phyloP scores from a whole-genome alignment of 345 rosid genomes.

The Jatropha curcas region DNA sequence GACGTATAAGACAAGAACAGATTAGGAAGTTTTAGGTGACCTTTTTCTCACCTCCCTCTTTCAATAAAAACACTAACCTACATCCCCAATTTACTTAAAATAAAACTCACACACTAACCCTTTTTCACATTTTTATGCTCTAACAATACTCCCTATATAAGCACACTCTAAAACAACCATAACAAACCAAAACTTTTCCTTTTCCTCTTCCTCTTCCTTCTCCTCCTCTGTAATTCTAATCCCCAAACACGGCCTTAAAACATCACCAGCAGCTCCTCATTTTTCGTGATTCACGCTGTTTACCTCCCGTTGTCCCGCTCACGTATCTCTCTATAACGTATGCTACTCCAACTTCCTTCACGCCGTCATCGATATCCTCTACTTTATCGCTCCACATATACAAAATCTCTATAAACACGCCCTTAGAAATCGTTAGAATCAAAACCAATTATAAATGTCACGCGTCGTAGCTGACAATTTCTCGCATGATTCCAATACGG shows the following conservation, averaged over 20 bases:
- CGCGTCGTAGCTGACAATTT: slow-evolving; percentile 45
- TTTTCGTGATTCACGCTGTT: not conserved
- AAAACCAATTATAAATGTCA: slow-evolving; percentile 49
- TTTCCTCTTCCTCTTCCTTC: not conserved
- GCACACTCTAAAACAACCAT: not conserved
- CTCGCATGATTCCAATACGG: slow-evolving; percentile 20
- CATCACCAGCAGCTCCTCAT: not conserved
- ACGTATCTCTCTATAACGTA: not conserved
- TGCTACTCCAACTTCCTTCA: slow-evolving; percentile 14
- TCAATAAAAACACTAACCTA: not conserved
- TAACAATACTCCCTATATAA: not conserved
- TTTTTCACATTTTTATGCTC: not conserved
- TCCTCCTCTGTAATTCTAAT: not conserved
- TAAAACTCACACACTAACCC: not conserved
- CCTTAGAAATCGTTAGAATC: no score
- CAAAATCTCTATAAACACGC: not conserved
- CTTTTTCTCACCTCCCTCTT: slow-evolving; percentile 42
- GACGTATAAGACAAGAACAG: slow-evolving; percentile 30
- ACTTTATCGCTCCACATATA: not conserved
- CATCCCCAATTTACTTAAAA: not conserved
- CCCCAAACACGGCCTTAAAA: not conserved
- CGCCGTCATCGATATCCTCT: slow-evolving; percentile 12
- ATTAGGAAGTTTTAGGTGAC: slow-evolving; percentile 66
- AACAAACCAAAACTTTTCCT: not conserved
- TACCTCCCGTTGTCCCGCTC: slow-evolving; percentile 10